phyloP scores from a whole-genome alignment of 257 asterid genomes.

The Cinchona pubescens region DNA sequence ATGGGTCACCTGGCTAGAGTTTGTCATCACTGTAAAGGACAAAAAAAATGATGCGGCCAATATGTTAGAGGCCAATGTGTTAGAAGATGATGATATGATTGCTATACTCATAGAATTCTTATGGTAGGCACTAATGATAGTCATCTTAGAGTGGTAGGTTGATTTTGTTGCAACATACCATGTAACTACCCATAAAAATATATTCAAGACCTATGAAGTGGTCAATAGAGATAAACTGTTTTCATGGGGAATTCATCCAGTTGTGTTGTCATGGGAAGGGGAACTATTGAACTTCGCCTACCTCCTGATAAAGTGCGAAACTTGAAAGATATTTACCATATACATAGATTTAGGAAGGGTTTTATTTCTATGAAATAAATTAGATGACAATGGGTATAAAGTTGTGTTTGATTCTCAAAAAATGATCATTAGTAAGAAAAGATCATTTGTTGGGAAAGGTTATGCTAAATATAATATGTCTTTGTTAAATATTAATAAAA shows the following conservation, averaged over 20 bases:
- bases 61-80: not conserved
- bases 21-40: no score
- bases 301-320: not conserved
- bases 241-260: not conserved
- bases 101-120: not conserved
- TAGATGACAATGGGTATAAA: not conserved
- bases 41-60: no score
- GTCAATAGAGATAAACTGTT: not conserved
- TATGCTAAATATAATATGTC: not conserved
- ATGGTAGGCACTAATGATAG: no score
- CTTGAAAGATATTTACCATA: not conserved
- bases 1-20: no score
- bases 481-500: not conserved
- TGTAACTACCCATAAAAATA: not conserved
- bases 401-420: not conserved
- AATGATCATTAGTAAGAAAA: no score
- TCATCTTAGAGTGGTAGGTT: not conserved
- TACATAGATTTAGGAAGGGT: not conserved
- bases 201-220: no score
- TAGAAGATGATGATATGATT: not conserved
- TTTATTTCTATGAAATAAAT: not conserved
- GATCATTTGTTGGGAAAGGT: not conserved
- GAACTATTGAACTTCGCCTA: not conserved
- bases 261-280: not conserved
- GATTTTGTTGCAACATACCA: not conserved